Conservation (phyloP, 2,329 filamentous ascomycete genomes). For the Rosellinia necatrix region DNA sequence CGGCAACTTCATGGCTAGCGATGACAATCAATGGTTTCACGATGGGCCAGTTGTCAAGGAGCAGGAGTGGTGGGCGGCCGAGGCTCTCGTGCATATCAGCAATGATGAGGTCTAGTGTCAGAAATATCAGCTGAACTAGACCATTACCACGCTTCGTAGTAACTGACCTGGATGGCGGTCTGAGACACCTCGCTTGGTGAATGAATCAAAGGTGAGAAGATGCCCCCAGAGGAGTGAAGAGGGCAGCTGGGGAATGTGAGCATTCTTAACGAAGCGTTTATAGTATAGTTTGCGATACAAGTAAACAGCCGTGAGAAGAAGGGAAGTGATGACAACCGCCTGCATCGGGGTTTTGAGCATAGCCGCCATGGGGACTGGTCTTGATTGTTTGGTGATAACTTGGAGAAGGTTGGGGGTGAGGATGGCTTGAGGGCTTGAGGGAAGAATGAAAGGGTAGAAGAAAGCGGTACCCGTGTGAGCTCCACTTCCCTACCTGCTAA, state of each 20-base stretch:
- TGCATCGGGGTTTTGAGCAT: no score
- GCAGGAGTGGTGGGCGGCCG: neutral
- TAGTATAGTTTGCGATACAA: no score
- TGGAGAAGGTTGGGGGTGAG: no score
- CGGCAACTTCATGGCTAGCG: neutral
- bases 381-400: no score
- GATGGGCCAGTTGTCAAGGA: neutral
- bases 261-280: conserved; percentile 1
- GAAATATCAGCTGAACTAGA: neutral
- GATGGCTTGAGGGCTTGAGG: no score
- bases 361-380: no score
- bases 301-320: no score
- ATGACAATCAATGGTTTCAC: neutral
- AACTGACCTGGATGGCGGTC: neutral
- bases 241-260: neutral
- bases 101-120: neutral
- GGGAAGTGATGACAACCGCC: no score
- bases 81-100: neutral
- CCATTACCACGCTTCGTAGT: no score
- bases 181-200: neutral
- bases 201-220: neutral
- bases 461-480: no score
- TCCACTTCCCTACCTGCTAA: no score
- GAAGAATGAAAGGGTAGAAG: no score
- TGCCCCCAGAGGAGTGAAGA: neutral